Conservation (phyloP, 176 grass and related monocot species). For the Tuctoria greenei region DNA sequence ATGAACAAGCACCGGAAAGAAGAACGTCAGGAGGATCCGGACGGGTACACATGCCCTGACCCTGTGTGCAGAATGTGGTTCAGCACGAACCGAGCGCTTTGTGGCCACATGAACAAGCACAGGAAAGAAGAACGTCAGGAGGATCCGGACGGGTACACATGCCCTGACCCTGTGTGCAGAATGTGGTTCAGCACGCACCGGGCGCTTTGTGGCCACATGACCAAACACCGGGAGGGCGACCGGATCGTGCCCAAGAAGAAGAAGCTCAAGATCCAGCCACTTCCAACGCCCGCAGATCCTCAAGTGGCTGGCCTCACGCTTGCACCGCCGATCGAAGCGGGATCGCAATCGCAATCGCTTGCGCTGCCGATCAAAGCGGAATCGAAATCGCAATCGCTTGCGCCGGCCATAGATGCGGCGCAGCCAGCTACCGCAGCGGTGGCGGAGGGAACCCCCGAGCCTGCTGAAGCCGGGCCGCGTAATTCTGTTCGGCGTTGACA, state of each 20-base stretch:
- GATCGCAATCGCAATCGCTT: too few relatives aligned
- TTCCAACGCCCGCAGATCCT: background rate
- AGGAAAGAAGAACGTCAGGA: background rate
- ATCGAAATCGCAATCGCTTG: background rate
- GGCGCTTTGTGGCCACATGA: conserved; percentile 51
- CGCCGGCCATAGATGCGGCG: background rate
- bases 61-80: too few relatives aligned
- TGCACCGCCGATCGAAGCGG: background rate
- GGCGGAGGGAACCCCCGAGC: background rate
- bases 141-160: too few relatives aligned
- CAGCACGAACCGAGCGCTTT: too few relatives aligned
- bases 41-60: too few relatives aligned
- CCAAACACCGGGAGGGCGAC: conserved; percentile 17
- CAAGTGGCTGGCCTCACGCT: background rate
- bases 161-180: background rate
- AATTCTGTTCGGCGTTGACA: conserved; percentile 36
- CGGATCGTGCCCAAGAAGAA: conserved; percentile 5
- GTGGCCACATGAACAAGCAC: too few relatives aligned
- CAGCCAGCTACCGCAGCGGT: background rate
- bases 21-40: too few relatives aligned
- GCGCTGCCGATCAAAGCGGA: too few relatives aligned
- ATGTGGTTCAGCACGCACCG: conserved; percentile 9
- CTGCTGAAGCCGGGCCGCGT: background rate
- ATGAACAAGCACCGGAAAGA: too few relatives aligned
- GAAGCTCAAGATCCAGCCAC: background rate